Base-by-base conservation (phyloP, 1,284 basidiomycete genomes). In the Trichosporon ovoides region DNA sequence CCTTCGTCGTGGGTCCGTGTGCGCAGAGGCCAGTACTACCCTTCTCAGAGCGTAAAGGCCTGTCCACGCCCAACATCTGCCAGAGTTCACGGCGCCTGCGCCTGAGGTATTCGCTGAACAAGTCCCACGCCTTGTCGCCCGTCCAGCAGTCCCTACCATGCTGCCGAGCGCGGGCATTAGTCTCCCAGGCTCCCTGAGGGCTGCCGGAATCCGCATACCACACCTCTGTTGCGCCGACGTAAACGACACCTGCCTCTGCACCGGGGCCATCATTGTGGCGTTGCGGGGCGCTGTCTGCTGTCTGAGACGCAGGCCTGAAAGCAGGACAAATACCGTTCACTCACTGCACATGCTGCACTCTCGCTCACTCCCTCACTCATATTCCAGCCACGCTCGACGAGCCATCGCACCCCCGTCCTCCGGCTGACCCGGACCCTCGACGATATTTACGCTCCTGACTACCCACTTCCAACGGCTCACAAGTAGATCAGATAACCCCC, bases 391-490 rank as follows among this genome's bases (percentile, higher is more conserved):
- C 28, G 7, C 43, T 48, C 24, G 22, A 48, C 43, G 22, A 14
- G 16, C n/a, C 22, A 48, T 48, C 43, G 24, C 24, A n/a, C 43
- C n/a, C 43, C 43, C n/a, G n/a, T 16, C 24, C 14, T 16, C 22
- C 16, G 22, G 18, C 43, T 22, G 24, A 19, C 22, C 43, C 22
- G 28, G 22, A 14, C 24, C 43, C 28, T 18, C n/a, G 16, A 28
- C 24, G 43, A 48, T 24, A 31, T 48, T 31, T 24, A 46, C 43
- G 43, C 43, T 48, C 43, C 43, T 48, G n/a, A 48, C 43, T 28
- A 11, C n/a, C 43, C 28, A 28, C 22, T 48, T 24, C 28, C n/a
- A 14, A 31, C 22, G 16, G 22, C 43, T 28, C 43, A 31, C 43
- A 28, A 12, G 28, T 22, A 48, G 24, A 48, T 22, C 43, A 48